These are phyloP conservation scores for Aspergillus taichungensis DNA, from an alignment of 495 filamentous ascomycete species.

Conservation along the genomic window DNA sequence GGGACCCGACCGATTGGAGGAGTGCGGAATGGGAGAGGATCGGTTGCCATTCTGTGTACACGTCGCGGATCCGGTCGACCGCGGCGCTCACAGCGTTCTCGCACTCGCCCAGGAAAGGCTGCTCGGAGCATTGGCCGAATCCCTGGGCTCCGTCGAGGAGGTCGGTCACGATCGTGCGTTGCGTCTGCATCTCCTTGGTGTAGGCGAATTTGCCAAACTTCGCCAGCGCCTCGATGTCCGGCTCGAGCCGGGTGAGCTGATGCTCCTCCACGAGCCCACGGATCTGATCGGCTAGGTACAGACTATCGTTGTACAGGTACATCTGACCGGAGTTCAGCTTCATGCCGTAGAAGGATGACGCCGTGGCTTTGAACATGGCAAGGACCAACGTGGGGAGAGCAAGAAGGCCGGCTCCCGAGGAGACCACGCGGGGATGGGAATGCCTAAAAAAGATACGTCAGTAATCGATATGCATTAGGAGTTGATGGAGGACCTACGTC, in stretches of 20 bases:
- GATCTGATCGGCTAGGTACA: constrained; percentile 68
- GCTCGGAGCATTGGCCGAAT: constrained; percentile 51
- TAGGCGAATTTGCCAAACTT: constrained; percentile 79
- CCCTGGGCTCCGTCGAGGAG: constrained; percentile 69
- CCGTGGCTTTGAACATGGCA: constrained; percentile 84
- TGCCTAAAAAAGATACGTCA: constrained; percentile 24
- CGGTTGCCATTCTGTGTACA: constrained; percentile 66
- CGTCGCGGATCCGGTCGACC: constrained; percentile 55
- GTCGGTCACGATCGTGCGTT: constrained; percentile 76
- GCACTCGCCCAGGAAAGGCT: constrained; percentile 55
- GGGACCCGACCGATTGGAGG: constrained; percentile 74
- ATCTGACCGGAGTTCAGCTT: constrained; percentile 64
- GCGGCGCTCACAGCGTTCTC: constrained; percentile 63
- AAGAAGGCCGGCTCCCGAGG: constrained; percentile 67
- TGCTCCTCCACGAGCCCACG: constrained; percentile 45
- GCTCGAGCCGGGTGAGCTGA: constrained; percentile 47
- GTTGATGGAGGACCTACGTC: constrained; percentile 33
- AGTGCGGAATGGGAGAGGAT: constrained; percentile 75
- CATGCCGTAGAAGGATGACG: constrained; percentile 66
- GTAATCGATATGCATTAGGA: constrained; percentile 6
- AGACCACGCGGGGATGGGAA: constrained; percentile 48
- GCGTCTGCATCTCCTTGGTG: constrained; percentile 74
- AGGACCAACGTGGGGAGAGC: constrained; percentile 74
- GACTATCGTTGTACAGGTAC: constrained; percentile 89
- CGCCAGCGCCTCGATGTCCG: constrained; percentile 64